Base-by-base conservation (phyloP, 192 early-diverging fungal genomes). In the Dimargaris cristalligena region DNA sequence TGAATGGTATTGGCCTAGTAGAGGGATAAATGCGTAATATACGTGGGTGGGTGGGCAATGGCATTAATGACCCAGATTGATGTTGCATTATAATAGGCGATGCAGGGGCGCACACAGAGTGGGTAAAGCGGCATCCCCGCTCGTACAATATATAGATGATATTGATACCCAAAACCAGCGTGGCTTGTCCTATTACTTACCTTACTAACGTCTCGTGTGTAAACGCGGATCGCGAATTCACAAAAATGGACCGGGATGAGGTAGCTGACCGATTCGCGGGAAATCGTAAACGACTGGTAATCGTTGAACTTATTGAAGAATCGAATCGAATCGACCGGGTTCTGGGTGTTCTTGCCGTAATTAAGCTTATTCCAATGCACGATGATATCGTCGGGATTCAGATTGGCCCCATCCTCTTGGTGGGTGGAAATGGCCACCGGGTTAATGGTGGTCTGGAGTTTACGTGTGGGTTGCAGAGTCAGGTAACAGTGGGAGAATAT, bases 311-410 rank as follows among this genome's bases (percentile, higher is more conserved):
- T 91, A 28, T 73, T 80, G 69, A 78, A 92, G 60, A 97, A 97
- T 34, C 74, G 72, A 60, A 92, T 76, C 31, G 65, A 67, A 59
- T 97, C 89, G 9, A 97, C 84, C 0, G 94, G 94, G 60, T 97
- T 93, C 30, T 79, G 67, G 47, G 82, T 80, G 55, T 82, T 78
- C 80, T 89, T 85, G n/a, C 87, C 88, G 67, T 87, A 93, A 63
- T 88, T 82, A 23, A 92, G 78, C 25, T 75, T 81, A 9, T 78
- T 49, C 52, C 76, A 78, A 44, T 88, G 73, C 2, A 91, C 74
- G 66, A 88, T 80, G 8, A 94, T 79, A 63, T 93, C 91, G 6
- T 77, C 64, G 60, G 76, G 76, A 0, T 34, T 62, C 34, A 95
- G 68, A 57, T 74, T 65, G 49, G 84, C 88, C 34, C 74, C 76